Evolutionary conservation across 805 yeast species (phyloP), one percentile per base, ranked within the genome.

Genomic region (Candida ipomoeae): DNA sequence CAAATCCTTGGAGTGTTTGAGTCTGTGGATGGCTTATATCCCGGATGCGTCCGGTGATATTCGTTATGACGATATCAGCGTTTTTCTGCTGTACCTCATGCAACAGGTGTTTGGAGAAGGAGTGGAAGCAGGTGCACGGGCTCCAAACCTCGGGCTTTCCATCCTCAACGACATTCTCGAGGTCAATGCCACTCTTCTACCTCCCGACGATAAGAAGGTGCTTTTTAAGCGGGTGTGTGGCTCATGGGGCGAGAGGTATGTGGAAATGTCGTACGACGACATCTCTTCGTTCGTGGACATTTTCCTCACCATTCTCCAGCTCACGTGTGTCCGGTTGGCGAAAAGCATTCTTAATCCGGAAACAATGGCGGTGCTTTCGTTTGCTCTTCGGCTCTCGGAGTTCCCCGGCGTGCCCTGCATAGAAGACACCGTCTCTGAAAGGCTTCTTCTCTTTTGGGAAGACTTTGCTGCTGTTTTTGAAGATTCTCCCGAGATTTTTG

Each of bases 381-480:
- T 80, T 23, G 63, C 85, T 17, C 52, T 84, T 15, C 71, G 71
- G 47, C 61, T 87, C 46, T 80, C 90, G 0, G 74, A 77, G 51
- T 75, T 77, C 46, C 82, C 84, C 1, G 80, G 84, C 2, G 53
- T 64, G 5, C 85, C 94, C 0, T 72, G 83, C 2, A 57, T 71
- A 0, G 86, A 85, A 36, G 95, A 87, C 62, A 63, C 66, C 14
- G 69, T 84, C 6, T 69, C 74, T 46, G 77, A 71, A 17, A 67
- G 68, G 50, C 74, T 86, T 60, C 71, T 84, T 7, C 79, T 80
- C 33, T 84, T 87, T 60, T 87, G 95, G 95, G 74, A 78, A 44
- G 84, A 82, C 48, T 66, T 85, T 32, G 78, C 83, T 6, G 89
- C 84, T 50, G 69, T 75, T 1, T 80, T 78, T 54, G 56, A 51